Evolutionary conservation across 352 stramenopile species (phyloP).

Genomic region (Pythium aristosporum): DNA sequence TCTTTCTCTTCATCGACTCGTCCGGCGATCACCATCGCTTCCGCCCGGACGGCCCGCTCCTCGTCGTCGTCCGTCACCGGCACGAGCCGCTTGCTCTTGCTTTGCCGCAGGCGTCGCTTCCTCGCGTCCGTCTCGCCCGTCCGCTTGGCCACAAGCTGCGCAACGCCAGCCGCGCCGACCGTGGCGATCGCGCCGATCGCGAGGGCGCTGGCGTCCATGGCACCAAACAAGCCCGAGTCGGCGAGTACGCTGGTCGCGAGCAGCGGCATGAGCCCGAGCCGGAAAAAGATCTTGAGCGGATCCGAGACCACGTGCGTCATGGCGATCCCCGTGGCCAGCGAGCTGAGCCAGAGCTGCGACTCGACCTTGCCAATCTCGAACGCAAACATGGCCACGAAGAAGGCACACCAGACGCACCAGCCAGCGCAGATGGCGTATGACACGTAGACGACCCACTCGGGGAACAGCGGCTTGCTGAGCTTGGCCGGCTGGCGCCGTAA

Average conservation of each 20-base stretch:
- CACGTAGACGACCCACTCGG: slow-evolving; percentile 72
- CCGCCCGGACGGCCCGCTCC: slow-evolving; percentile 1
- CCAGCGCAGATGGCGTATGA: slow-evolving; percentile 57
- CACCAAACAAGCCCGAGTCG: slow-evolving; percentile 54
- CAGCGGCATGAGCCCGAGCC: slow-evolving; percentile 69
- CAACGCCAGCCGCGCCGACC: slow-evolving; percentile 45
- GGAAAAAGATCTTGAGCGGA: slow-evolving; percentile 69
- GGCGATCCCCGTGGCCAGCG: slow-evolving; percentile 46
- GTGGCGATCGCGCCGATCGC: slow-evolving; percentile 43
- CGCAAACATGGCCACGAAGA: slow-evolving; percentile 72
- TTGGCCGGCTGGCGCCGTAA: slow-evolving; percentile 51
- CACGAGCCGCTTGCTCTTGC: slow-evolving; percentile 33
- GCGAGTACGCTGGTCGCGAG: slow-evolving; percentile 51
- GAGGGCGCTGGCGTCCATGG: slow-evolving; percentile 46
- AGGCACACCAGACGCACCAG: slow-evolving; percentile 58
- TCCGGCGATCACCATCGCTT: slow-evolving; percentile 27
- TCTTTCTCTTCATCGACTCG: slow-evolving; percentile 12
- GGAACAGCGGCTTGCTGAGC: slow-evolving; percentile 57
- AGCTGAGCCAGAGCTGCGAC: slow-evolving; percentile 63
- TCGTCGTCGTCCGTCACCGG: slow-evolving; percentile 28
- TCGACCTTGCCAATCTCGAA: slow-evolving; percentile 62
- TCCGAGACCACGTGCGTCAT: slow-evolving; percentile 67
- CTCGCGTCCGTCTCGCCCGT: slow-evolving; percentile 24
- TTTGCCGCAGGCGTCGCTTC: slow-evolving; percentile 3
- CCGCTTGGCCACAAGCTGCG: slow-evolving; percentile 43